These are phyloP conservation scores for Trichomonas vaginalis DNA, from an alignment of 208 protist genomes.

Conservation along the genomic window DNA sequence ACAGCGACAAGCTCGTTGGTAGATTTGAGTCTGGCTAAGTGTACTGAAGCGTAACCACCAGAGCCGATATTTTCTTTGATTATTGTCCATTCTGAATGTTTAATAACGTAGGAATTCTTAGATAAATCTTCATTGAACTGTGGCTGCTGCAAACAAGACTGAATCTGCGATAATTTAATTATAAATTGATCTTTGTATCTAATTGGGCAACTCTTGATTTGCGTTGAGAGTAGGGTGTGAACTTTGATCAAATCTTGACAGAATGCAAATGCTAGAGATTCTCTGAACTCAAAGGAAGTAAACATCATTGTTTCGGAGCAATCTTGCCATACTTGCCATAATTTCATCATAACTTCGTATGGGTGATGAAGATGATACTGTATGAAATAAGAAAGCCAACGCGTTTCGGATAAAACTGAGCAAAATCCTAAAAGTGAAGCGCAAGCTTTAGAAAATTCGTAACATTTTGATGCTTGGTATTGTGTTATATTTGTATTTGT, in stretches of 20 bases:
- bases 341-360: not conserved
- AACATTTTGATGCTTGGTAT: not conserved
- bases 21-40: not conserved
- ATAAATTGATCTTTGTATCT: not conserved
- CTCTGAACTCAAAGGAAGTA: not conserved
- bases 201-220: not conserved
- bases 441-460: not conserved
- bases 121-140: not conserved
- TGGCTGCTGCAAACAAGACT: not conserved
- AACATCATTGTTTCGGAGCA: not conserved
- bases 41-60: not conserved
- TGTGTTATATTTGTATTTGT: not conserved
- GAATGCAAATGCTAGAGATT: not conserved
- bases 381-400: not conserved
- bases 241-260: not conserved
- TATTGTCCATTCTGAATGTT: not conserved
- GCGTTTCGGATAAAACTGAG: not conserved
- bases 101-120: not conserved
- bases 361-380: not conserved
- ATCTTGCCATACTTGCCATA: not conserved
- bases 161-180: not conserved
- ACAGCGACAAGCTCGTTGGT: not conserved
- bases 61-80: not conserved
- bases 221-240: not conserved
- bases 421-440: not conserved